These are phyloP conservation scores for Pichia sp. DNA, from an alignment of 1,139 yeast species.

Conservation along the genomic window DNA sequence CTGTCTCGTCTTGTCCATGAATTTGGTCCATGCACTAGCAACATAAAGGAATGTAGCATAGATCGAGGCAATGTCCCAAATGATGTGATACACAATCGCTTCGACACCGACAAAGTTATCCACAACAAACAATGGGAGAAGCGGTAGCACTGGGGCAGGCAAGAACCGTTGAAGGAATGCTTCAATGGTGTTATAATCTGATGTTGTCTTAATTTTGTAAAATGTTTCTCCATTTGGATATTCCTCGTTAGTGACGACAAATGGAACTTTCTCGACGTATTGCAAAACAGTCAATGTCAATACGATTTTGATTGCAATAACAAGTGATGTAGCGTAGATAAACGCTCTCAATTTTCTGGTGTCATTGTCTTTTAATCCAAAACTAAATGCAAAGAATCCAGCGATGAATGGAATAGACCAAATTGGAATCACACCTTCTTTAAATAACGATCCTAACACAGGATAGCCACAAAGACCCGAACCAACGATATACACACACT, in stretches of 20 bases:
- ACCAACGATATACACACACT: background rate
- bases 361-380: background rate
- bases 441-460: background rate
- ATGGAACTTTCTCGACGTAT: background rate
- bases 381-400: background rate
- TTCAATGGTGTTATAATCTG: background rate
- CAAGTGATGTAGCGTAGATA: background rate
- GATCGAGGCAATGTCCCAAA: constrained; percentile 51
- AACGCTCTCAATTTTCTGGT: background rate
- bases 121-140: constrained; percentile 14
- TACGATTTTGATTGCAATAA: background rate
- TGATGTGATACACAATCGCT: constrained; percentile 60
- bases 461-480: background rate
- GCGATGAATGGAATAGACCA: background rate
- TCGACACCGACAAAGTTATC: constrained; percentile 32
- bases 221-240: background rate
- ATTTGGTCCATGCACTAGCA: constrained; percentile 4
- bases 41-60: background rate
- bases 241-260: background rate
- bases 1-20: constrained; percentile 50
- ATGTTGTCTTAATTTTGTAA: background rate
- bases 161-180: background rate
- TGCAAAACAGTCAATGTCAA: background rate
- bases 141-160: background rate
- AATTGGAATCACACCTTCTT: background rate